Evolutionary conservation across 176 grass and related monocot species (phyloP).

Genomic region (Oryza punctata): DNA sequence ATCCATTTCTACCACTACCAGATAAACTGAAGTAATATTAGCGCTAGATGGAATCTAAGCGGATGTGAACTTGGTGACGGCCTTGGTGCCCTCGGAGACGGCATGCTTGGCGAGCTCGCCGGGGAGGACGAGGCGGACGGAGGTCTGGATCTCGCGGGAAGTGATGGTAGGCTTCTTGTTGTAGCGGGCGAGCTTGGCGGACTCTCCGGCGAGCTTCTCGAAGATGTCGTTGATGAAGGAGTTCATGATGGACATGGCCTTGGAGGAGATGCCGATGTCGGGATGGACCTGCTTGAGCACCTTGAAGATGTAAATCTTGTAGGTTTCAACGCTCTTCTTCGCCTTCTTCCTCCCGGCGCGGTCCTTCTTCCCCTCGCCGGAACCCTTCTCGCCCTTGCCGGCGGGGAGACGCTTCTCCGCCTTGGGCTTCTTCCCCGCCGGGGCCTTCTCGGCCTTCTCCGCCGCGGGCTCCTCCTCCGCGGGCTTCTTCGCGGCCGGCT

Average conservation of each 20-base stretch:
- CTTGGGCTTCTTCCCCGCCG: too few relatives aligned
- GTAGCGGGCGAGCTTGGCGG: slow-evolving; percentile 43
- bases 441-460: too few relatives aligned
- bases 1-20: neutral
- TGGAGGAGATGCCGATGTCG: slow-evolving; percentile 70
- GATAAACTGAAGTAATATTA: too few relatives aligned
- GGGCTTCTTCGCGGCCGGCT: too few relatives aligned
- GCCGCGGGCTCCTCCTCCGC: too few relatives aligned
- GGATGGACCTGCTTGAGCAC: slow-evolving; percentile 82
- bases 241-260: slow-evolving; percentile 94
- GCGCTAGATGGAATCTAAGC: too few relatives aligned
- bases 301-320: slow-evolving; percentile 92
- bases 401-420: too few relatives aligned
- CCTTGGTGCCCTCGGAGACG: slow-evolving; percentile 72
- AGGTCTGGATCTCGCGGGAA: slow-evolving; percentile 73
- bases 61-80: slow-evolving; percentile 67
- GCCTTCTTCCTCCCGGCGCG: neutral
- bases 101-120: slow-evolving; percentile 72
- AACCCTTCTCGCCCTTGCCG: too few relatives aligned
- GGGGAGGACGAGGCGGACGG: slow-evolving; percentile 52
- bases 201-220: slow-evolving; percentile 69
- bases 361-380: too few relatives aligned
- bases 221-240: slow-evolving; percentile 95
- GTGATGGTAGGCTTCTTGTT: slow-evolving; percentile 76
- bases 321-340: slow-evolving; percentile 62